Evolutionary conservation across 148 eudicot species (phyloP).

Genomic region (Vaccinium vitisidaea): DNA sequence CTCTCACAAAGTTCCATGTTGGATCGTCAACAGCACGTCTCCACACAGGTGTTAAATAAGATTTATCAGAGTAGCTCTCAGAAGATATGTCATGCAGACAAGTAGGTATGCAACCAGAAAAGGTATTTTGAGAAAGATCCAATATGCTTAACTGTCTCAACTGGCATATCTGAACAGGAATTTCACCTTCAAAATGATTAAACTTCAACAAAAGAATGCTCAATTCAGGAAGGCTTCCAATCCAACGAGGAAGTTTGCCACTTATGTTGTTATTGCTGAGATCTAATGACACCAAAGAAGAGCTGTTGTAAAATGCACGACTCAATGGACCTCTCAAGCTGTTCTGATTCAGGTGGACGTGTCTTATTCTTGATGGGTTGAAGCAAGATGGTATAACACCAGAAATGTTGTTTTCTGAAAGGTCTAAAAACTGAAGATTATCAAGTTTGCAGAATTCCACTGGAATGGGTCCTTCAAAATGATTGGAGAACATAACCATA

Average conservation of each 20-base stretch:
- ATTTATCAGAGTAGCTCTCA: background rate
- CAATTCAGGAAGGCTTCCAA: background rate
- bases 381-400: background rate
- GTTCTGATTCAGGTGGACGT: background rate
- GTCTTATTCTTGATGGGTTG: background rate
- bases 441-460: constrained; percentile 2
- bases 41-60: background rate
- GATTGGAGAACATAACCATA: background rate
- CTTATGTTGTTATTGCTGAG: background rate
- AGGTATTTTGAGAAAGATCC: constrained; percentile 1
- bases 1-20: background rate
- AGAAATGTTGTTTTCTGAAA: constrained; percentile 1
- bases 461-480: constrained; percentile 10
- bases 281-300: constrained; percentile 11
- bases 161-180: background rate
- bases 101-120: background rate
- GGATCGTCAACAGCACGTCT: background rate
- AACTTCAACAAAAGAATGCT: background rate
- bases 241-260: background rate
- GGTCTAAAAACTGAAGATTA: background rate
- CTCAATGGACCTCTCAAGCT: background rate
- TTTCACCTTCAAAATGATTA: background rate
- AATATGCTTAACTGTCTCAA: background rate
- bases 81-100: background rate
- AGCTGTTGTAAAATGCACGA: background rate